Base-by-base conservation (phyloP, 2,329 filamentous ascomycete species). In the Talaromyces sp. region DNA sequence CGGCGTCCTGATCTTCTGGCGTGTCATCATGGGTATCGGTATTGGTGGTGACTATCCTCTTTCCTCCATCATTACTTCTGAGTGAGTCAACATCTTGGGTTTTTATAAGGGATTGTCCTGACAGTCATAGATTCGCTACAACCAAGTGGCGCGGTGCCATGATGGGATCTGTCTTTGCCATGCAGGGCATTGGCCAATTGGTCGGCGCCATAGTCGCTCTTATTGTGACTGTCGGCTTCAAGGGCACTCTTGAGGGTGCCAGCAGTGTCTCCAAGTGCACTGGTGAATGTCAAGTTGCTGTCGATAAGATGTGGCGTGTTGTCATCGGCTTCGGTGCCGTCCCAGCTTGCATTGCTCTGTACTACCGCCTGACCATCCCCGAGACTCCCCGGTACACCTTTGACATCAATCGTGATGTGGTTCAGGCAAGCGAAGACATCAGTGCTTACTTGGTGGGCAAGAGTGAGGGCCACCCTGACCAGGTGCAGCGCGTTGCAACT, bases 91-190 rank as follows among this genome's bases (percentile, higher is more conserved):
- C 9, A 13, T 32, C 2, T 32, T 32, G 2, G 10, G 11, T 4
- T 13, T 2, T n/a, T n/a, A n/a, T n/a, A n/a, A n/a, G n/a, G n/a
- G n/a, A 32, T 32, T 32, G 31, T 32, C 11, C 31, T 32, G 31
- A 32, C 31, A 32, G 31, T 32, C 10, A 13, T 32, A 32, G 31
- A 74, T 87, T 81, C 78, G 73, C 69, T 54, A 64, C 64, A 17
- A 69, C 63, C 2, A 64, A 60, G 11, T 63, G 64, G 19, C 81
- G 90, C 73, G 89, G 89, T 64, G 89, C 89, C 64, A 93, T 93
- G 87, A 91, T 93, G 85, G 89, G 86, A 46, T 82, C 88, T 24
- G 90, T 93, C 59, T 93, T 93, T 69, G 88, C 89, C 68, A 92
- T 91, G 88, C 90, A 95, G 73, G 89, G 90, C 65, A 82, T 93